A percentile compares a stretch with the other conserved stretches of the same genome.
Conservation (phyloP, 768 basidiomycete species). For the Trametes coccinea region DNA sequence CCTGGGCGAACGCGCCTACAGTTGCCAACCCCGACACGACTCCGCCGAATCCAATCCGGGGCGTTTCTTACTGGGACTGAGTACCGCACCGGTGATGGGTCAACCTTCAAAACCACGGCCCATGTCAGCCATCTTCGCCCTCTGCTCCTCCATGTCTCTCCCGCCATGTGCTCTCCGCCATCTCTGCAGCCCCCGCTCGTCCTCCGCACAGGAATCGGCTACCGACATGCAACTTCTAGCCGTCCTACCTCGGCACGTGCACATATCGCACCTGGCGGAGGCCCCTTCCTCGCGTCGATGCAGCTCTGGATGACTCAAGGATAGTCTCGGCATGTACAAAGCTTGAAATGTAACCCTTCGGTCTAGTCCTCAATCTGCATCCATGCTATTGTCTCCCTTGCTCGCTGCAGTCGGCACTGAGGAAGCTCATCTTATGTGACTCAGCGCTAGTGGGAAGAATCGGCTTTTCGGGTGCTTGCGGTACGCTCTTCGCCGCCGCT, state of each 20-base stretch:
- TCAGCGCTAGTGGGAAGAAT: constrained; percentile 9
- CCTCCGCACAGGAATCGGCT: no score
- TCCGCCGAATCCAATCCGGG: no score
- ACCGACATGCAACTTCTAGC: no score
- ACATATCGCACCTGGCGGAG: no score
- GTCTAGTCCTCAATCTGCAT: no score
- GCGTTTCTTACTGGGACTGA: neutral
- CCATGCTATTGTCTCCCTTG: neutral
- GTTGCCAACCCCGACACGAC: no score
- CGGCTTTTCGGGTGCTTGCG: constrained; percentile 3
- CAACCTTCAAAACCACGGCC: neutral
- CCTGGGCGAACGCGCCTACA: no score
- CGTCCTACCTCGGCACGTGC: neutral
- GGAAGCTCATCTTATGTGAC: neutral
- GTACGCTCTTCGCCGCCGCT: neutral
- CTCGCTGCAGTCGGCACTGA: neutral
- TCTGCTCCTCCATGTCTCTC: no score
- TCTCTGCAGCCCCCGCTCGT: neutral
- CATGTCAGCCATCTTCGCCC: neutral
- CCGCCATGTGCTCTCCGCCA: neutral
- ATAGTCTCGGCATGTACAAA: no score
- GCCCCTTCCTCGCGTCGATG: neutral
- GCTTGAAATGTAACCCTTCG: no score
- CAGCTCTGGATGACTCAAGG: neutral
- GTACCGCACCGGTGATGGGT: constrained; percentile 16